A percentile compares a stretch with the other conserved stretches of the same genome.
Evolutionary conservation across 768 basidiomycete species (phyloP).

Genomic region (Amanita jacksonii): DNA sequence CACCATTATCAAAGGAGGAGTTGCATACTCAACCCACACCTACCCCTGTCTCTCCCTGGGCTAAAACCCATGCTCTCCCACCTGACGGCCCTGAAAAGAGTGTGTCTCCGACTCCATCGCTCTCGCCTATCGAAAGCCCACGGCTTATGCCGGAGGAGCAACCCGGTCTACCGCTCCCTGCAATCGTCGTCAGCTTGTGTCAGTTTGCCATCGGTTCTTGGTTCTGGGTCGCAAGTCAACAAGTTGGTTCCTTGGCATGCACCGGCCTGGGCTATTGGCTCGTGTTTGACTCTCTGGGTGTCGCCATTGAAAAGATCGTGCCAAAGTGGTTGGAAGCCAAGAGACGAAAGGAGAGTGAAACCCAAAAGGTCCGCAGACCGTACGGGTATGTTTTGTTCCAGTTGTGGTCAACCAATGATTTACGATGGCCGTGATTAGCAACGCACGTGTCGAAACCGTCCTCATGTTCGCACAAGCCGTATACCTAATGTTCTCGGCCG

Average conservation of each 20-base stretch:
- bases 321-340: conserved; percentile 30
- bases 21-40: conserved; percentile 52
- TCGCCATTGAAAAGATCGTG: conserved; percentile 42
- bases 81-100: neutral
- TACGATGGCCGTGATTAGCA: conserved; percentile 26
- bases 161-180: neutral
- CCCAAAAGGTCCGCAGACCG: conserved; percentile 52
- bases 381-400: conserved; percentile 20
- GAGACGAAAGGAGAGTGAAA: conserved; percentile 13
- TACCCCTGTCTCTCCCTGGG: conserved; percentile 58
- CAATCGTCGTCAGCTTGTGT: conserved; percentile 17
- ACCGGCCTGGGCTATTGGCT: conserved; percentile 96
- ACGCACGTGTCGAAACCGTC: conserved; percentile 58
- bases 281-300: conserved; percentile 88
- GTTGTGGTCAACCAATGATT: neutral
- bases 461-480: conserved; percentile 84
- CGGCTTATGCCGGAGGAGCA: neutral
- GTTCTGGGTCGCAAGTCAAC: conserved; percentile 87
- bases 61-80: conserved; percentile 34
- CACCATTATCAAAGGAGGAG: neutral
- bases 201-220: conserved; percentile 63
- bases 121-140: too few relatives aligned
- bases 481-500: conserved; percentile 87
- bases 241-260: conserved; percentile 73
- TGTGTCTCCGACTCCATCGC: too few relatives aligned